Conservation (phyloP, 2,329 filamentous ascomycete species). For the Metarhizium guizhouense region DNA sequence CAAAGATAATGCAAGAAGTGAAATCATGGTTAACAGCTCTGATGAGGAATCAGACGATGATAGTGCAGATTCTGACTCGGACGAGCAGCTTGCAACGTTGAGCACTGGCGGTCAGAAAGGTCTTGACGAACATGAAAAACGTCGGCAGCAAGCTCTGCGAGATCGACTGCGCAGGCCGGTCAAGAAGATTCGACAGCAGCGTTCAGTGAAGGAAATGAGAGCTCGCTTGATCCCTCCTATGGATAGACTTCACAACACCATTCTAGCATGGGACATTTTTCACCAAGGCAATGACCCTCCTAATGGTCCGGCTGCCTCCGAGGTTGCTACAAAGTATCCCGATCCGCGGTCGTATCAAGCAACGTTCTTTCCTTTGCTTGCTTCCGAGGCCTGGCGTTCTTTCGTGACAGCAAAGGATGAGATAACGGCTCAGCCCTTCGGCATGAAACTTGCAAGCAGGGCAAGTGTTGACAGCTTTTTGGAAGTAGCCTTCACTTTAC, state of each 20-base stretch:
- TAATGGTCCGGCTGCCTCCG: slow-evolving; percentile 60
- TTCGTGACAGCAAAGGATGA: slow-evolving; percentile 89
- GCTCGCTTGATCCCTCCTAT: slow-evolving; percentile 87
- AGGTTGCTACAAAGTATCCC: slow-evolving; percentile 69
- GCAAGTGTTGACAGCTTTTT: slow-evolving; percentile 88
- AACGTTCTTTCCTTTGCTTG: slow-evolving; percentile 82
- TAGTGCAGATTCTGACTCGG: slow-evolving; percentile 47
- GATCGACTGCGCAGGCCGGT: slow-evolving; percentile 60
- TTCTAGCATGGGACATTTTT: slow-evolving; percentile 93
- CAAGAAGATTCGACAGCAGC: slow-evolving; percentile 71
- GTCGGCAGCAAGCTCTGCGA: slow-evolving; percentile 38
- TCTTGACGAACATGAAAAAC: slow-evolving; percentile 37
- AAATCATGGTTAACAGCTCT: slow-evolving; percentile 83
- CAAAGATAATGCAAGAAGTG: slow-evolving; percentile 73
- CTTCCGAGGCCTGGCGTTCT: slow-evolving; percentile 91
- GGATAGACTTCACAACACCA: slow-evolving; percentile 71
- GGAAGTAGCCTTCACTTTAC: slow-evolving; percentile 80
- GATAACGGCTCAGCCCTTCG: slow-evolving; percentile 68
- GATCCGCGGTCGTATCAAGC: slow-evolving; percentile 73
- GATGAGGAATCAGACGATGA: slow-evolving; percentile 67
- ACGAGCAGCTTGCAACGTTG: slow-evolving; percentile 38
- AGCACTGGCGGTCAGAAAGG: slow-evolving; percentile 38
- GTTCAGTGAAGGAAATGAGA: slow-evolving; percentile 88
- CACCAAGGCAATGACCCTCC: slow-evolving; percentile 81
- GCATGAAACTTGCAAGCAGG: slow-evolving; percentile 79